Percentiles rank a stretch among this genome's conserved stretches.
phyloP scores from a whole-genome alignment of 257 asterid species.

The Vinca minor region DNA sequence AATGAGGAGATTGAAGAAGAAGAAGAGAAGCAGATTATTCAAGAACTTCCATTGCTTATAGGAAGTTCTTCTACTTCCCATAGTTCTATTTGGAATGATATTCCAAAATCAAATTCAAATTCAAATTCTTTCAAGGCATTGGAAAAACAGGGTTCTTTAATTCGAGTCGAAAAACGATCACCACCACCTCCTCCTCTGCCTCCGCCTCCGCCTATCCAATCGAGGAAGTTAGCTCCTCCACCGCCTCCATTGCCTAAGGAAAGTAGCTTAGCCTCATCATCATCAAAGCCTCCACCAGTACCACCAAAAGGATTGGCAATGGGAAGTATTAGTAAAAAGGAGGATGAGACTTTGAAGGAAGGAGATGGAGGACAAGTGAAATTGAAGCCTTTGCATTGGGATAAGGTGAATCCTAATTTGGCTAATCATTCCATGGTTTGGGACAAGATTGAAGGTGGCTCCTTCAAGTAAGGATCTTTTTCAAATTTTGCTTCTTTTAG shows the following conservation, averaged over 20 bases:
- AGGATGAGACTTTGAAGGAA: no score
- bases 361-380: slow-evolving; percentile 54
- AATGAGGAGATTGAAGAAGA: slow-evolving; percentile 27
- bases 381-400: slow-evolving; percentile 88
- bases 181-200: no score
- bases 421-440: slow-evolving; percentile 81
- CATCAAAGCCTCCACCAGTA: slow-evolving; percentile 29
- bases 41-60: slow-evolving; percentile 53
- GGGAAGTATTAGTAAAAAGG: slow-evolving; percentile 12
- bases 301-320: slow-evolving; percentile 25
- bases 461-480: slow-evolving; percentile 70
- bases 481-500: no score
- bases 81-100: slow-evolving; percentile 44
- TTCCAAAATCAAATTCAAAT: slow-evolving; percentile 6
- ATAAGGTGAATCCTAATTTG: slow-evolving; percentile 67
- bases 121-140: slow-evolving; percentile 24
- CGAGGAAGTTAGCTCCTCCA: no score
- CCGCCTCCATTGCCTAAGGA: slow-evolving; percentile 38
- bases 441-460: slow-evolving; percentile 87
- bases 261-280: no score
- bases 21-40: slow-evolving; percentile 45
- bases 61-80: slow-evolving; percentile 75
- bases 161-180: slow-evolving; percentile 14
- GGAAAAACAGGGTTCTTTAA: slow-evolving; percentile 26
- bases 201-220: no score